These are phyloP conservation scores for Sungouiozyma intestinalis DNA, from an alignment of 805 yeast genomes.

Conservation along the genomic window DNA sequence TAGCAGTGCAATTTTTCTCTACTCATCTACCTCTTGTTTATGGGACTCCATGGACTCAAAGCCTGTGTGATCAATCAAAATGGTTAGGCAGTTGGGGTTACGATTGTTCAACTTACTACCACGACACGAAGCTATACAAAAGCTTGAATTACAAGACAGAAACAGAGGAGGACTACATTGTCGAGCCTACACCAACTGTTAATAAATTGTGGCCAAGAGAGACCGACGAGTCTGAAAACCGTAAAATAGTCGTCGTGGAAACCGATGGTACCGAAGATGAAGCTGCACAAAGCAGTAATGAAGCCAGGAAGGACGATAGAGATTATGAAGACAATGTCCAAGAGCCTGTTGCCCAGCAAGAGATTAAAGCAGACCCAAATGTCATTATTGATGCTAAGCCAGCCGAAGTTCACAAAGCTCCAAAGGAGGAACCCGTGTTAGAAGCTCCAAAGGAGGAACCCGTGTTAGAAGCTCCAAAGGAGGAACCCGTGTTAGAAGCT, in stretches of 20 bases:
- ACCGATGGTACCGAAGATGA: neutral
- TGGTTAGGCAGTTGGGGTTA: conserved; percentile 74
- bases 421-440: neutral
- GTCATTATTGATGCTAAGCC: neutral
- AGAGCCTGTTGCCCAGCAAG: conserved; percentile 4
- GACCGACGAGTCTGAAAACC: neutral
- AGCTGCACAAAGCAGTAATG: neutral
- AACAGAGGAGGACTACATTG: neutral
- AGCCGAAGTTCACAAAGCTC: conserved; percentile 2
- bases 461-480: neutral
- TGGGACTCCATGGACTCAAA: conserved; percentile 71
- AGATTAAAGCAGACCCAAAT: neutral
- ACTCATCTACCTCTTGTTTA: conserved; percentile 64
- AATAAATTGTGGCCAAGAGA: neutral
- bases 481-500: neutral
- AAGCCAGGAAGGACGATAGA: neutral
- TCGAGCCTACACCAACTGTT: neutral
- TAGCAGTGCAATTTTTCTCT: conserved; percentile 45
- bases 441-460: neutral
- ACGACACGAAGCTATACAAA: conserved; percentile 18
- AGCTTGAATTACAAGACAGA: conserved; percentile 1
- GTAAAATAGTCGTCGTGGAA: neutral
- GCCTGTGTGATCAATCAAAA: conserved; percentile 51
- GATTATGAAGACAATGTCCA: conserved; percentile 1
- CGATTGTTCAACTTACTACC: conserved; percentile 55